Percentiles rank a stretch among this genome's conserved stretches.
phyloP scores from a whole-genome alignment of 2,329 filamentous ascomycete species.

The Ampelomyces quisqualis region DNA sequence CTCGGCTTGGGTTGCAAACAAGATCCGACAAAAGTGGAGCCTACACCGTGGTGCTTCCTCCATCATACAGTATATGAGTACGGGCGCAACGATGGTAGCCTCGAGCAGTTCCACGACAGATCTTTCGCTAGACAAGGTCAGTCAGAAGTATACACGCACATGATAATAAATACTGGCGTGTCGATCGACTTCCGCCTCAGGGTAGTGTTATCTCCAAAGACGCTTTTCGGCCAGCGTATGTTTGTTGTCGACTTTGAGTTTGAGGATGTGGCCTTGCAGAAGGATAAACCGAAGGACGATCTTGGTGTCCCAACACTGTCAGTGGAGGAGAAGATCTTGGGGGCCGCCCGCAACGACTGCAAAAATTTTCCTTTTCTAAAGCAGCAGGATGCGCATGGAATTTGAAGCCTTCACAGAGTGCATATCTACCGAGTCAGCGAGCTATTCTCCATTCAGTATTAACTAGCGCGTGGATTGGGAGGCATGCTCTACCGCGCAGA shows the following conservation, averaged over 20 bases:
- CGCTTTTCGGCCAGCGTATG: constrained; percentile 14
- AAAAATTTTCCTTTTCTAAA: no score
- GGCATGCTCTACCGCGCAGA: no score
- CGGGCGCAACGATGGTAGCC: neutral
- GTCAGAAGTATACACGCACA: neutral
- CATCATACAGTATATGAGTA: constrained; percentile 2
- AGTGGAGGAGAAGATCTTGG: no score
- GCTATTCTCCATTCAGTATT: no score
- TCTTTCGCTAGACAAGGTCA: neutral
- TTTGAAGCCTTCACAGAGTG: no score
- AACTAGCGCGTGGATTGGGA: no score
- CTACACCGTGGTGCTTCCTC: constrained; percentile 12
- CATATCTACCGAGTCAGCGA: no score
- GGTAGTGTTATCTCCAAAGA: neutral
- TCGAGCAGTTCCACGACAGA: constrained; percentile 4
- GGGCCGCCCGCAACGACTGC: no score
- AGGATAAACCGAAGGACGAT: no score
- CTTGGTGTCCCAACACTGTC: no score
- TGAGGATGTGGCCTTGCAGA: no score
- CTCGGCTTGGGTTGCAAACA: constrained; percentile 10
- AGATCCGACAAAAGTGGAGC: neutral
- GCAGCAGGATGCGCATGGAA: no score
- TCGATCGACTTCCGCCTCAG: neutral
- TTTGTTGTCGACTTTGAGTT: constrained; percentile 20
- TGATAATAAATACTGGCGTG: neutral